Evolutionary conservation across 2,329 filamentous ascomycete species (phyloP).

Genomic region (Scleromitrula shiraiana): DNA sequence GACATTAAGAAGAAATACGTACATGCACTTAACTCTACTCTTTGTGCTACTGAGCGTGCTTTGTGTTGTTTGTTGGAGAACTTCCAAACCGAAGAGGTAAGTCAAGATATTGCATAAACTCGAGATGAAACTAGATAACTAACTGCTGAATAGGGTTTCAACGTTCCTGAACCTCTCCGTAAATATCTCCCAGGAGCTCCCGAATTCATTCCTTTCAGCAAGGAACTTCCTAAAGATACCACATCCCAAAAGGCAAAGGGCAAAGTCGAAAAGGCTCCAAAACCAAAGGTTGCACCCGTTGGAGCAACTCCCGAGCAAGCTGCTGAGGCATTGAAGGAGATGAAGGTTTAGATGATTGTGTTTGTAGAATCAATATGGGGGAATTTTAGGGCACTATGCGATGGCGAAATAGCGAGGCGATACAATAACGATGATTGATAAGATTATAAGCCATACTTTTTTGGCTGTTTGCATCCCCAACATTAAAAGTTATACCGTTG

Average conservation of each 20-base stretch:
- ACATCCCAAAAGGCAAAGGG: slow-evolving; percentile 49
- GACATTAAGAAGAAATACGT: slow-evolving; percentile 88
- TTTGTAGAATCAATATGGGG: not conserved
- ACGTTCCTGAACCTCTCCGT: slow-evolving; percentile 72
- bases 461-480: not conserved
- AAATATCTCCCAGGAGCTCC: slow-evolving; percentile 87
- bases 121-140: slow-evolving; percentile 4
- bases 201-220: slow-evolving; percentile 81
- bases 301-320: slow-evolving; percentile 22
- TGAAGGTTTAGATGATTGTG: slow-evolving; percentile 20
- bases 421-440: not conserved
- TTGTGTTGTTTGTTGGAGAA: slow-evolving; percentile 95
- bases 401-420: not conserved
- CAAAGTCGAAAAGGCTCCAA: slow-evolving; percentile 26
- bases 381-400: not conserved
- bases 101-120: slow-evolving; percentile 23
- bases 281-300: slow-evolving; percentile 23
- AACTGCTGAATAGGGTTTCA: slow-evolving; percentile 50
- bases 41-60: slow-evolving; percentile 85
- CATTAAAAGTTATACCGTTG: not conserved
- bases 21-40: slow-evolving; percentile 82
- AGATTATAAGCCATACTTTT: no score
- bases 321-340: slow-evolving; percentile 32
- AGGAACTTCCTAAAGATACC: slow-evolving; percentile 73
- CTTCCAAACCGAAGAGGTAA: slow-evolving; percentile 81